These are phyloP conservation scores for Pistacia atlantica DNA, from an alignment of 345 rosid species.

Conservation along the genomic window DNA sequence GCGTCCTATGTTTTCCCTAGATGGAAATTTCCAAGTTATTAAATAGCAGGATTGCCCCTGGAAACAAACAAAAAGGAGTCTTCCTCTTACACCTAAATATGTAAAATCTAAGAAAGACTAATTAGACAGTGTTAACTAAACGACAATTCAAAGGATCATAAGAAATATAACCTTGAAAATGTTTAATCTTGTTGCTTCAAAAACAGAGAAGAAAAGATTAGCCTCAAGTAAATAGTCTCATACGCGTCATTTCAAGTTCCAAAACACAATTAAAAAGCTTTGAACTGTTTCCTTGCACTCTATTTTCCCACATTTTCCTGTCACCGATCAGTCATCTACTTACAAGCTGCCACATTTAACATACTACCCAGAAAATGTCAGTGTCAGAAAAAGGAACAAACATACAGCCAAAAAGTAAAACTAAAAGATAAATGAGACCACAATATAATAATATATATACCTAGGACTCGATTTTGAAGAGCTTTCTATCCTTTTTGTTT, in stretches of 20 bases:
- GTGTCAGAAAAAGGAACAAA: background rate
- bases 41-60: background rate
- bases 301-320: background rate
- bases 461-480: constrained; percentile 5
- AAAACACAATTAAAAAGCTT: background rate
- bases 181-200: background rate
- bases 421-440: background rate
- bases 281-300: background rate
- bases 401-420: background rate
- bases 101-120: background rate
- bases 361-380: background rate
- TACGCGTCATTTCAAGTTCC: background rate
- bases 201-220: background rate
- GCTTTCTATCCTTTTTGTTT: background rate
- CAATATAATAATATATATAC: no score
- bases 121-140: background rate
- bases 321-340: background rate
- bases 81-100: background rate
- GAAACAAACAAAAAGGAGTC: background rate
- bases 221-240: no score
- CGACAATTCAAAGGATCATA: background rate
- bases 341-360: background rate
- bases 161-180: background rate
- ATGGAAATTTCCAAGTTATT: no score
- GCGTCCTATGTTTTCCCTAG: no score